phyloP scores from a whole-genome alignment of 2,329 filamentous ascomycete genomes.

The Colletotrichum sp. region DNA sequence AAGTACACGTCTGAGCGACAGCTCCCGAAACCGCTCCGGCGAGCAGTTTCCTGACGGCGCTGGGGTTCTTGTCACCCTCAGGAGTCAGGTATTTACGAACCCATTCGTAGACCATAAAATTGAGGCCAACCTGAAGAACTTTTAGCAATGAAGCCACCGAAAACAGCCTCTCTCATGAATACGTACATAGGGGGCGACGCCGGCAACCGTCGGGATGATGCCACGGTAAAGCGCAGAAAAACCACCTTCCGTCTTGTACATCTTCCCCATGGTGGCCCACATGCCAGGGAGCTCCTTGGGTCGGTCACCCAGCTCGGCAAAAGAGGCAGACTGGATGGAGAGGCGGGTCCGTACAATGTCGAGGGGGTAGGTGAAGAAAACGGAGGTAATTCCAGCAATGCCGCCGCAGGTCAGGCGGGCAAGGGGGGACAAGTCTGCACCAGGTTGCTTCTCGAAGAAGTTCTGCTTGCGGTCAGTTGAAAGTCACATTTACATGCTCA shows the following conservation, averaged over 20 bases:
- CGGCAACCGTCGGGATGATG: slow-evolving; percentile 91
- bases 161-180: too few relatives aligned
- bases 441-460: slow-evolving; percentile 79
- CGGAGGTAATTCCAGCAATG: slow-evolving; percentile 91
- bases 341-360: slow-evolving; percentile 96
- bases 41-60: slow-evolving; percentile 77
- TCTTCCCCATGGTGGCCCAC: slow-evolving; percentile 80
- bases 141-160: background rate
- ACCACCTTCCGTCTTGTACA: slow-evolving; percentile 94
- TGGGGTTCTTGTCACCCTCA: slow-evolving; percentile 86
- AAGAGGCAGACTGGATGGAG: slow-evolving; percentile 98
- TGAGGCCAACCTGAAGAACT: slow-evolving; percentile 76
- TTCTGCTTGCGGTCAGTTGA: slow-evolving; percentile 43
- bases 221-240: slow-evolving; percentile 87
- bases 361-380: slow-evolving; percentile 92
- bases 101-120: slow-evolving; percentile 98
- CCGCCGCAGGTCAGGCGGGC: slow-evolving; percentile 88
- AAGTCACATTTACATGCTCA: background rate
- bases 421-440: slow-evolving; percentile 74
- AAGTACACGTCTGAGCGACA: slow-evolving; percentile 96
- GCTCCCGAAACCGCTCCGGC: slow-evolving; percentile 95
- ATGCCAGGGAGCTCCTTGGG: slow-evolving; percentile 83
- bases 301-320: slow-evolving; percentile 72
- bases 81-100: slow-evolving; percentile 84
- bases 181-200: slow-evolving; percentile 89